phyloP scores from a whole-genome alignment of 352 stramenopile genomes.

The Phytophthora colocasiae region DNA sequence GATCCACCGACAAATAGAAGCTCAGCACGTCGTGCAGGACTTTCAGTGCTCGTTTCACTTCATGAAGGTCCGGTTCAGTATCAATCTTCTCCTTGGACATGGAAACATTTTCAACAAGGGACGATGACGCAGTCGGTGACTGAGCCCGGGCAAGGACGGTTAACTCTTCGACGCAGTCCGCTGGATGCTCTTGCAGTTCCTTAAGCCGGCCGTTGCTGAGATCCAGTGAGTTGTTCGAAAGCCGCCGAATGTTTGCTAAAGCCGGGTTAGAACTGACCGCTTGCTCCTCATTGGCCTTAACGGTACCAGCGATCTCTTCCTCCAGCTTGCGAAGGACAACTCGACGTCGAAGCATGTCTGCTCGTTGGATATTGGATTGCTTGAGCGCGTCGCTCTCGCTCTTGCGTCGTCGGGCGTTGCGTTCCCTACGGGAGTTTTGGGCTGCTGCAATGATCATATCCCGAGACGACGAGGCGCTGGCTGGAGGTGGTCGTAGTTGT shows the following conservation, averaged over 20 bases:
- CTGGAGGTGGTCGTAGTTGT: constrained; percentile 27
- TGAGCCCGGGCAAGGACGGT: constrained; percentile 44
- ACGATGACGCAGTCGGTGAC: constrained; percentile 16
- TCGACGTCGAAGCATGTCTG: constrained; percentile 70
- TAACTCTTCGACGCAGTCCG: constrained; percentile 70
- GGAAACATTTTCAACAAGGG: constrained; percentile 6
- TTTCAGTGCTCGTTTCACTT: constrained; percentile 64
- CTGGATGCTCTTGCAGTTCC: constrained; percentile 63
- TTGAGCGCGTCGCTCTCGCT: constrained; percentile 75
- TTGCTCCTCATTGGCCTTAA: constrained; percentile 60
- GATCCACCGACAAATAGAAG: constrained; percentile 72
- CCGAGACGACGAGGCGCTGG: constrained; percentile 15
- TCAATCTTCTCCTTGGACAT: constrained; percentile 23
- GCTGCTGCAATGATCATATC: constrained; percentile 24
- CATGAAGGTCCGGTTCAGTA: constrained; percentile 20
- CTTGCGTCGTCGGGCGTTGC: constrained; percentile 61
- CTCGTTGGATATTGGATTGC: constrained; percentile 55
- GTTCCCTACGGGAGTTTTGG: constrained; percentile 27
- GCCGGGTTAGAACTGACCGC: constrained; percentile 16
- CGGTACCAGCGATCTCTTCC: constrained; percentile 74
- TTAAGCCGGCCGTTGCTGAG: constrained; percentile 62
- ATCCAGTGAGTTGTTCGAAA: constrained; percentile 39
- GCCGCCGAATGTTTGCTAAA: constrained; percentile 17
- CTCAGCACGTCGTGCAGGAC: constrained; percentile 74
- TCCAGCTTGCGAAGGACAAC: constrained; percentile 75